phyloP scores from a whole-genome alignment of 768 basidiomycete species.

The Pholiota microspora region DNA sequence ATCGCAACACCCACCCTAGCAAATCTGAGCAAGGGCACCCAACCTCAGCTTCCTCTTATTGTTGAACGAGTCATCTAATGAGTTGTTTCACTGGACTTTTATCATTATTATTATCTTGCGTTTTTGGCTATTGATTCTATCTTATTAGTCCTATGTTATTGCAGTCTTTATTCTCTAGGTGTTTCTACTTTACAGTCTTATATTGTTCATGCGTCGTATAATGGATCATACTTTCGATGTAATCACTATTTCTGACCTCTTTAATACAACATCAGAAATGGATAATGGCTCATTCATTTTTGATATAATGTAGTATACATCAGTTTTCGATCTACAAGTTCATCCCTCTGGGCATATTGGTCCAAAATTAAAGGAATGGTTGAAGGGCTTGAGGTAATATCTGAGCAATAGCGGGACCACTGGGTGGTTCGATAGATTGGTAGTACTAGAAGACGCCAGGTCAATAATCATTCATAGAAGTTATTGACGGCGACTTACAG shows the following conservation, averaged over 20 bases:
- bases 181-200: too few species aligned
- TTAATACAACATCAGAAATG: neutral
- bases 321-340: neutral
- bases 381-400: conserved; percentile 56
- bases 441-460: conserved; percentile 38
- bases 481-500: conserved; percentile 33
- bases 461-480: neutral
- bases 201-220: too few species aligned
- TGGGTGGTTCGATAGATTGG: conserved; percentile 62
- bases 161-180: too few species aligned
- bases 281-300: neutral
- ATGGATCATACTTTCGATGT: too few species aligned
- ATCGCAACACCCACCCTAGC: conserved; percentile 16
- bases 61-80: conserved; percentile 4
- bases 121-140: neutral
- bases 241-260: too few species aligned
- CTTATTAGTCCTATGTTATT: neutral
- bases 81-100: neutral
- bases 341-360: neutral
- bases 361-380: conserved; percentile 43
- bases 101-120: neutral
- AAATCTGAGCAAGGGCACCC: neutral
- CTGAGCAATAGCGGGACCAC: conserved; percentile 47
- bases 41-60: conserved; percentile 17
- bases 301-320: neutral